These are phyloP conservation scores for Mortierella sp. DNA, from an alignment of 371 early-diverging fungal genomes.

Conservation along the genomic window DNA sequence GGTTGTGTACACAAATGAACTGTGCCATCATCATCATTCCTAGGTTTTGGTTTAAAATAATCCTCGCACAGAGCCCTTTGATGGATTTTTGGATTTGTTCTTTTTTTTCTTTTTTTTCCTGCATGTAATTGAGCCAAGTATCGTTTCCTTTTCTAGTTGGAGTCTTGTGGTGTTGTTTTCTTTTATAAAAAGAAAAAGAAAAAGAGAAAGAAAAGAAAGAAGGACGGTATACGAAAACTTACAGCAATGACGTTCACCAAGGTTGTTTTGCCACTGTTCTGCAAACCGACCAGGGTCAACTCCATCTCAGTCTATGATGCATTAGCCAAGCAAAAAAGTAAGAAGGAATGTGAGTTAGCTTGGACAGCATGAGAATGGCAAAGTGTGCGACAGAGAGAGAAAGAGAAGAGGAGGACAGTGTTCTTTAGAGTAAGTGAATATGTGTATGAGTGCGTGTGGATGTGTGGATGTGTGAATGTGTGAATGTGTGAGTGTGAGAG, in stretches of 20 bases:
- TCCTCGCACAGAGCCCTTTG: neutral
- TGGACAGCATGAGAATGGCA: too few species aligned
- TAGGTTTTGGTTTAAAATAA: too few species aligned
- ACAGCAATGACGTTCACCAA: constrained; percentile 98
- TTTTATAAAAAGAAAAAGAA: neutral
- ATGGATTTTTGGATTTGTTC: neutral
- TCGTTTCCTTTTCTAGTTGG: neutral
- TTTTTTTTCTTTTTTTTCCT: neutral
- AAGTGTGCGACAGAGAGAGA: too few species aligned
- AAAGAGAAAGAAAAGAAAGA: neutral
- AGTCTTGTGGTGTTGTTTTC: too few species aligned
- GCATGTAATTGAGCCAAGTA: neutral
- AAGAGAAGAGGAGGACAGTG: too few species aligned
- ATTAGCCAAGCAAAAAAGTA: neutral
- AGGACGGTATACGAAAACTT: constrained; percentile 51
- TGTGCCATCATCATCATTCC: constrained; percentile 2
- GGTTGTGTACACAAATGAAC: neutral
- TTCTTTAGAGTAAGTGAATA: too few species aligned
- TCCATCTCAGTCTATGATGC: constrained; percentile 90
- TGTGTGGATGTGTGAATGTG: too few species aligned
- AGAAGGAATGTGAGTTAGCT: neutral
- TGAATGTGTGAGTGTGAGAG: too few species aligned
- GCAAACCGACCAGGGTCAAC: constrained; percentile 96
- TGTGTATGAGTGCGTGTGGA: too few species aligned
- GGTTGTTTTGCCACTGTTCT: constrained; percentile 98